A percentile compares a stretch with the other conserved stretches of the same genome.
These are phyloP conservation scores for Lactarius hatsudake DNA, from an alignment of 768 basidiomycete species.

Conservation along the genomic window DNA sequence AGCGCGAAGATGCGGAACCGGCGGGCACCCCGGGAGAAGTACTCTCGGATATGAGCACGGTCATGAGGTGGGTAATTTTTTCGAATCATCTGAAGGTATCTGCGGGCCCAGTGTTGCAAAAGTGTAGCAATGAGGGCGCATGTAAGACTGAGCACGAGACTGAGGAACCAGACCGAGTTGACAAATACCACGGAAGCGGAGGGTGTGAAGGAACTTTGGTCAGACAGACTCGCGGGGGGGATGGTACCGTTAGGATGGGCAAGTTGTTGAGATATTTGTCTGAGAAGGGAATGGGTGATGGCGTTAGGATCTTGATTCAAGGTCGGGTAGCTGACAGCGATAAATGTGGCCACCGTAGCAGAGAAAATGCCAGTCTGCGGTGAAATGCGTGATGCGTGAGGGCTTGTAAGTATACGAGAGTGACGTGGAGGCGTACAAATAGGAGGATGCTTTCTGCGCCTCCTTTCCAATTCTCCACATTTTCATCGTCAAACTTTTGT, in stretches of 20 bases:
- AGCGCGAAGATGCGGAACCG: constrained; percentile 40
- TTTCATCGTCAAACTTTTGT: neutral
- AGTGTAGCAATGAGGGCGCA: constrained; percentile 4
- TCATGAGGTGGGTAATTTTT: neutral
- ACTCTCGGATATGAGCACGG: constrained; percentile 1
- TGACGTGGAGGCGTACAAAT: neutral
- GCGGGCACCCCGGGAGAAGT: constrained; percentile 39
- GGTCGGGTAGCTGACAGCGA: neutral
- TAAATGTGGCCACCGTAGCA: neutral
- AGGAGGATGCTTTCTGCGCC: neutral
- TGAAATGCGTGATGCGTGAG: neutral
- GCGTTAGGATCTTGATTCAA: neutral
- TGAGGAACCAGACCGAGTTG: constrained; percentile 4
- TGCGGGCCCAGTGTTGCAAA: constrained; percentile 2
- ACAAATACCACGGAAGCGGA: neutral
- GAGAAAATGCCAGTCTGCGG: neutral
- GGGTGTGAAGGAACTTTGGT: neutral
- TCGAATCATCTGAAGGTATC: neutral
- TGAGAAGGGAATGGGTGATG: neutral
- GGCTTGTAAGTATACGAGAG: too few relatives aligned
- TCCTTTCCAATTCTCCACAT: neutral
- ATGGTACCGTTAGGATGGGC: neutral
- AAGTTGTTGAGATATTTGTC: neutral
- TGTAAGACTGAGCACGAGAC: neutral
- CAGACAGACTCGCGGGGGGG: too few relatives aligned